A percentile compares a stretch with the other conserved stretches of the same genome.
Conservation (phyloP, 129 eudicot genomes). For the Tanacetum coccineum region DNA sequence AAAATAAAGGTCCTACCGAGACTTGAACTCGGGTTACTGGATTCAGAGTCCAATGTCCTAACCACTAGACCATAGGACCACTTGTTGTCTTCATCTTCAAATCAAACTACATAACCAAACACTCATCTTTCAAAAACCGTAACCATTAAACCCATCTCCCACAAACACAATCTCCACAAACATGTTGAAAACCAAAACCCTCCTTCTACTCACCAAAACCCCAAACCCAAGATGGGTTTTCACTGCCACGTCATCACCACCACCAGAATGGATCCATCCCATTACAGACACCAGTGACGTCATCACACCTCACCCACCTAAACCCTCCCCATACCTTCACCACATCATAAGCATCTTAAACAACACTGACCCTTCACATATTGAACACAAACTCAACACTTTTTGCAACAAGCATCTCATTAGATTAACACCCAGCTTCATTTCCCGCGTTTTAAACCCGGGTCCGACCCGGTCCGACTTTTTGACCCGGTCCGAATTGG, state of each 20-base stretch:
- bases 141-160: constrained; percentile 27
- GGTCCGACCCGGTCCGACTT: constrained; percentile 35
- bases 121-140: no score
- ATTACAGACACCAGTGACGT: constrained; percentile 62
- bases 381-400: constrained; percentile 48
- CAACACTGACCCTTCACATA: constrained; percentile 33
- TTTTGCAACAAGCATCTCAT: constrained; percentile 62
- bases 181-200: not conserved
- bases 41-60: constrained; percentile 74
- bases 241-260: constrained; percentile 38
- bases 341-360: constrained; percentile 47
- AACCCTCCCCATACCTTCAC: constrained; percentile 73
- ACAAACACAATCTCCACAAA: constrained; percentile 11
- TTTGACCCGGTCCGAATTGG: constrained; percentile 35
- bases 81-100: no score
- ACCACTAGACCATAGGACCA: constrained; percentile 62
- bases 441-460: constrained; percentile 48
- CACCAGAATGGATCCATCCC: constrained; percentile 95
- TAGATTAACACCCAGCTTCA: constrained; percentile 71
- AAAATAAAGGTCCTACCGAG: constrained; percentile 42
- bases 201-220: constrained; percentile 19
- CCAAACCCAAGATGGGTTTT: constrained; percentile 33
- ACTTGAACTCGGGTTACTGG: constrained; percentile 74
- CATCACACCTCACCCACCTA: constrained; percentile 41
- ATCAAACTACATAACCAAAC: no score